Evolutionary conservation across 768 basidiomycete species (phyloP).

Genomic region (Mycena indigotica): DNA sequence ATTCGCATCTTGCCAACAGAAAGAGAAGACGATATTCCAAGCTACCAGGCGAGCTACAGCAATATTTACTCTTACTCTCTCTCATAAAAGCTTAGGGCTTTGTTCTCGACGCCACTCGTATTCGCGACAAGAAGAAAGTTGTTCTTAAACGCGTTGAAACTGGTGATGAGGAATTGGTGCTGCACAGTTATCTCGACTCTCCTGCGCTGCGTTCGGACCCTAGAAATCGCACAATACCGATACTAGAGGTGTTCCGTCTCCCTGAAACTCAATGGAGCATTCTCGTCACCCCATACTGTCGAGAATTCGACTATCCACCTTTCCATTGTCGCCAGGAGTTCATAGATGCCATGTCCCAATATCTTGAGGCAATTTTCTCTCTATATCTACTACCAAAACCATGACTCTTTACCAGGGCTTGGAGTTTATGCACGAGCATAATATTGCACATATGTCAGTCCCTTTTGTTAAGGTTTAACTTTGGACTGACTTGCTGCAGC

Average conservation of each 20-base stretch:
- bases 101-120: conserved; percentile 23
- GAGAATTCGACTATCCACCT: conserved; percentile 17
- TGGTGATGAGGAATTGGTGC: conserved; percentile 10
- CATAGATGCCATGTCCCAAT: conserved; percentile 24
- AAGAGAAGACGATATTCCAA: background rate
- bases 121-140: conserved; percentile 22
- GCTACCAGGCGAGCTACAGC: too few species aligned
- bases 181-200: conserved; percentile 20
- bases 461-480: background rate
- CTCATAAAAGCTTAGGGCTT: background rate
- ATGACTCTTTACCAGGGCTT: conserved; percentile 18
- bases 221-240: conserved; percentile 26
- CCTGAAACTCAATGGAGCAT: conserved; percentile 14
- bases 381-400: background rate
- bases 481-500: conserved; percentile 10
- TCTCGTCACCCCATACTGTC: conserved; percentile 26
- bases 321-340: conserved; percentile 28
- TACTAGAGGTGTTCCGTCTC: conserved; percentile 27
- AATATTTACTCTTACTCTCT: too few species aligned
- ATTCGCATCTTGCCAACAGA: background rate
- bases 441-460: conserved; percentile 24
- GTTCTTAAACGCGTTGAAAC: conserved; percentile 20
- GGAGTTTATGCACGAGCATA: conserved; percentile 27
- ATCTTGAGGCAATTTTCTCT: conserved; percentile 21
- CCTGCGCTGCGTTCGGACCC: conserved; percentile 17